A percentile compares a stretch with the other conserved stretches of the same genome.
Conservation (phyloP, 306 rosid species). For the Acacia crassicarpa region DNA sequence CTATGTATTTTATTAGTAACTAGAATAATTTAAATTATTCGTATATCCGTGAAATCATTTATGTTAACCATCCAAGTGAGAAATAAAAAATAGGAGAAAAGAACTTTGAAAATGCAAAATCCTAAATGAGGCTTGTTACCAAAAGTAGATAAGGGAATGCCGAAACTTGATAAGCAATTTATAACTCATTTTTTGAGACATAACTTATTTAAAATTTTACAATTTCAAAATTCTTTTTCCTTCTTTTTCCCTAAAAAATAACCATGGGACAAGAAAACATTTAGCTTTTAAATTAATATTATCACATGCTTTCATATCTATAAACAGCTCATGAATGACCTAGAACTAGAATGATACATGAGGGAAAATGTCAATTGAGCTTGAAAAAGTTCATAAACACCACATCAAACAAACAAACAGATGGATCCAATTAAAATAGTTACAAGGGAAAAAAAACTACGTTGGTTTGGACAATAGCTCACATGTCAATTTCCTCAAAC, state of each 20-base stretch:
- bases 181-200: too few relatives aligned
- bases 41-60: neutral
- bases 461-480: neutral
- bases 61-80: neutral
- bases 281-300: neutral
- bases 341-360: neutral
- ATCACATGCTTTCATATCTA: neutral
- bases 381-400: neutral
- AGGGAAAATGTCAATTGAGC: neutral
- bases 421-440: neutral
- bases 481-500: neutral
- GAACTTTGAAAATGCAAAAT: too few relatives aligned
- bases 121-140: too few relatives aligned
- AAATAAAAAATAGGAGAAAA: neutral
- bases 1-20: neutral
- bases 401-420: neutral
- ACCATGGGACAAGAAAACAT: neutral
- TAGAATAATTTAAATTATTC: too few relatives aligned
- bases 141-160: too few relatives aligned
- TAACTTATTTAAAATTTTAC: too few relatives aligned
- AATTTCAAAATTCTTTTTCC: too few relatives aligned
- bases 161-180: too few relatives aligned
- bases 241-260: neutral
- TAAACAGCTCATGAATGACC: neutral
- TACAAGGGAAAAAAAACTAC: neutral